Evolutionary conservation across 495 filamentous ascomycete species (phyloP).

Genomic region (Daldinia grandis): DNA sequence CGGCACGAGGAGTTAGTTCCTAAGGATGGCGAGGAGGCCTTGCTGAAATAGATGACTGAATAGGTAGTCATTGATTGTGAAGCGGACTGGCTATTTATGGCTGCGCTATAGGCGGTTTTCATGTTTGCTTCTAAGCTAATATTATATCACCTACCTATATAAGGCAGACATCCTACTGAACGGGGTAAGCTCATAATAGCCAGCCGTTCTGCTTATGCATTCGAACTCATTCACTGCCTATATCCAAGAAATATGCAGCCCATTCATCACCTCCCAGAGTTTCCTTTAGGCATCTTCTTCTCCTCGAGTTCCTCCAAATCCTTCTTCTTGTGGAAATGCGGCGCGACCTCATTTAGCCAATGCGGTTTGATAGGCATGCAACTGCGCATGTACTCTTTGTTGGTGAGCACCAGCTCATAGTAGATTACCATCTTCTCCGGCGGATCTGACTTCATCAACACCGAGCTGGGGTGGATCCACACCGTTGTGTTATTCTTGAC

Average conservation of each 20-base stretch:
- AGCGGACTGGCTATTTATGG: not conserved
- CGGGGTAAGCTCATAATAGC: not conserved
- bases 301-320: slow-evolving; percentile 84
- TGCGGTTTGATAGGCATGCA: slow-evolving; percentile 84
- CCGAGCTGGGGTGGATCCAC: slow-evolving; percentile 86
- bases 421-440: slow-evolving; percentile 84
- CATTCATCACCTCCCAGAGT: slow-evolving; percentile 6
- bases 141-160: not conserved
- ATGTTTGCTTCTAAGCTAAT: not conserved
- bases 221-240: not conserved
- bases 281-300: slow-evolving; percentile 71
- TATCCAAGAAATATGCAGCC: slow-evolving; percentile 2
- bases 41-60: slow-evolving; percentile 30
- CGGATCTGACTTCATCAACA: slow-evolving; percentile 81
- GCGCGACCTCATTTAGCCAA: slow-evolving; percentile 91
- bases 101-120: not conserved
- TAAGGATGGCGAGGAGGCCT: slow-evolving; percentile 51
- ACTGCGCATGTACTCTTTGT: slow-evolving; percentile 92
- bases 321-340: slow-evolving; percentile 94
- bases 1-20: slow-evolving; percentile 67
- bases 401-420: slow-evolving; percentile 91
- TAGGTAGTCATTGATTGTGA: not conserved
- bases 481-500: slow-evolving; percentile 92
- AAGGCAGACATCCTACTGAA: no score
- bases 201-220: not conserved